Evolutionary conservation across 345 rosid species (phyloP).

Genomic region (Bruguiera gymnorhiza): DNA sequence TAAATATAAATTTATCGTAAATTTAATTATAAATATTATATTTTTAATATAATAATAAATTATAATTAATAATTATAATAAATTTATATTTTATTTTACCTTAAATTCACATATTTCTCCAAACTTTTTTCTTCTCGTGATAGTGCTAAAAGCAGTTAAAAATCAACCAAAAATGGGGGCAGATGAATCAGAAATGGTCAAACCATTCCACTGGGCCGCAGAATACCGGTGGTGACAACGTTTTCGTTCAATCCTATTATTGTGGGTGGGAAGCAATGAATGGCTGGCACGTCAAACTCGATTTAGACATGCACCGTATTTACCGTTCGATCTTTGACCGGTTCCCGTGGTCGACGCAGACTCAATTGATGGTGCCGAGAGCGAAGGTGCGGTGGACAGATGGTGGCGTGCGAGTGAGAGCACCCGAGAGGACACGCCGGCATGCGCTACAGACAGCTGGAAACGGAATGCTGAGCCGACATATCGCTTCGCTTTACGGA

Average conservation of each 20-base stretch:
- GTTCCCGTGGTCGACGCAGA: background rate
- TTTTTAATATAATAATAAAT: no score
- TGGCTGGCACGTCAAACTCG: background rate
- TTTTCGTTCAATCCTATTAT: background rate
- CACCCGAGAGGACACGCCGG: slow-evolving; percentile 27
- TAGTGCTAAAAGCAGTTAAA: background rate
- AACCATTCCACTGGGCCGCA: background rate
- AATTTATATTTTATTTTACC: background rate
- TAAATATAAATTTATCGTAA: no score
- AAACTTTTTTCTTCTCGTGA: no score
- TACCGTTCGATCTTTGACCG: background rate
- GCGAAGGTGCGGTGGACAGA: slow-evolving; percentile 13
- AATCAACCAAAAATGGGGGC: background rate
- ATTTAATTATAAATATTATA: no score
- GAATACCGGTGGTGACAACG: background rate
- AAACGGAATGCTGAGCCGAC: slow-evolving; percentile 26
- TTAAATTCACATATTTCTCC: no score
- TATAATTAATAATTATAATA: background rate
- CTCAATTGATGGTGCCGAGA: background rate
- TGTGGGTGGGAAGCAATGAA: slow-evolving; percentile 1
- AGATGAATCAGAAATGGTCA: background rate
- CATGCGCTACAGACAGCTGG: slow-evolving; percentile 23
- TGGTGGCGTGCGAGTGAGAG: slow-evolving; percentile 14
- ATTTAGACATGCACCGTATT: background rate
- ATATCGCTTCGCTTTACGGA: background rate